These are phyloP conservation scores for Tausonia pullulans DNA, from an alignment of 1,284 basidiomycete genomes.

Conservation along the genomic window DNA sequence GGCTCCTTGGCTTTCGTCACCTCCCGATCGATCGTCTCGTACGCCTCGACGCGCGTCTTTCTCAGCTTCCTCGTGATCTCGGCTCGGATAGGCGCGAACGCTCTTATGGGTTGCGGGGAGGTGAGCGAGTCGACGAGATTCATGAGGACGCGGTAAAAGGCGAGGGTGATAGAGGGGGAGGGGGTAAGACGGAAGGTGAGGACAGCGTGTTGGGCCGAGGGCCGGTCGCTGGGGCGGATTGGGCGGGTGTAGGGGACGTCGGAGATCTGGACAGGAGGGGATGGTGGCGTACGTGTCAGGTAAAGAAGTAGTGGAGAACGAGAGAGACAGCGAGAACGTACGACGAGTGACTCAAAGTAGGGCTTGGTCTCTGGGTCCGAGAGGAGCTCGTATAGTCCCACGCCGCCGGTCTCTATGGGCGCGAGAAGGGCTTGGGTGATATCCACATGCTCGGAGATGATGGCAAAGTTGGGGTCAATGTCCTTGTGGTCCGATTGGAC, in stretches of 20 bases:
- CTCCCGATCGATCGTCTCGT: no score
- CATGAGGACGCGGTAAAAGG: neutral
- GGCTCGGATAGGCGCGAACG: neutral
- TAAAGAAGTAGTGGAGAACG: neutral
- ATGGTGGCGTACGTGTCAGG: no score
- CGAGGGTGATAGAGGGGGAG: neutral
- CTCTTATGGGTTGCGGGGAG: neutral
- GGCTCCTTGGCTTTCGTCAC: no score
- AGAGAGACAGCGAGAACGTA: neutral
- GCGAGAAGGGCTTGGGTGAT: neutral
- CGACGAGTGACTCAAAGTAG: neutral
- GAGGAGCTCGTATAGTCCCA: neutral
- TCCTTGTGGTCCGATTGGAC: neutral
- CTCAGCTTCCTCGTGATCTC: neutral
- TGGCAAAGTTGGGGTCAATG: neutral
- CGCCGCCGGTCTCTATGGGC: neutral
- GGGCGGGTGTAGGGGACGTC: neutral
- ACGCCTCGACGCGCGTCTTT: no score
- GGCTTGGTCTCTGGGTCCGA: conserved; percentile 2
- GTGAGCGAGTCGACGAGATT: neutral
- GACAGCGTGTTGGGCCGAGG: neutral
- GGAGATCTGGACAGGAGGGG: neutral
- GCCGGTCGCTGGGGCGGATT: neutral
- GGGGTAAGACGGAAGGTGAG: no score
- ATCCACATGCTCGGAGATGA: neutral